Conservation (phyloP, 1,284 basidiomycete genomes). For the Ganoderma meredithae region DNA sequence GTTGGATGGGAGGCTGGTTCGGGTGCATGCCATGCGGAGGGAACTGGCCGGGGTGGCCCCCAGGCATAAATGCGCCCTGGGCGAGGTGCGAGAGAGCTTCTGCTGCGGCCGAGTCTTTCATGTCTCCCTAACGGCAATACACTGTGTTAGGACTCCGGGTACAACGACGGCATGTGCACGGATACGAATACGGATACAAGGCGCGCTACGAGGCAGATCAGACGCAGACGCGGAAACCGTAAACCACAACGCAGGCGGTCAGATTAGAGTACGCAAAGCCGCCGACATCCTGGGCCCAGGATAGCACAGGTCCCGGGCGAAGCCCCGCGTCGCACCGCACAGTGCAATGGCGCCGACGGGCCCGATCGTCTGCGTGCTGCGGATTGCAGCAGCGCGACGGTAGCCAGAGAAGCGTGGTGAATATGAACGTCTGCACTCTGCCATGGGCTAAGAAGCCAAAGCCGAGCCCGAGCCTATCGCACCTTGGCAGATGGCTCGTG, state of each 20-base stretch:
- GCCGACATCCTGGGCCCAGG: constrained; percentile 23
- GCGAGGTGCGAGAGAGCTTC: constrained; percentile 67
- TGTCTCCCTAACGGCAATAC: constrained; percentile 46
- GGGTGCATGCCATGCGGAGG: constrained; percentile 26
- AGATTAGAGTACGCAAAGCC: constrained; percentile 9
- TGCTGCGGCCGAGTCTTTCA: constrained; percentile 68
- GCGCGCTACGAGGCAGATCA: constrained; percentile 2
- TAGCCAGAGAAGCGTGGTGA: constrained; percentile 5
- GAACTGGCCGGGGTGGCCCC: constrained; percentile 32
- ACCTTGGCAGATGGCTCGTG: neutral
- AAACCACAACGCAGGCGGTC: constrained; percentile 13
- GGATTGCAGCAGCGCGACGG: neutral
- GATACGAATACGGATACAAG: constrained; percentile 22
- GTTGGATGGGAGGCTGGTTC: constrained; percentile 31
- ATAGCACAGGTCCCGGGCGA: constrained; percentile 20
- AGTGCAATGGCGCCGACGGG: constrained; percentile 12
- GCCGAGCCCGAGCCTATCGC: constrained; percentile 12
- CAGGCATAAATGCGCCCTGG: constrained; percentile 47
- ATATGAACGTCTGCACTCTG: neutral
- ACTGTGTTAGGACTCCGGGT: constrained; percentile 33
- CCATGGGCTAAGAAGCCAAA: constrained; percentile 5
- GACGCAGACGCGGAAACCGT: constrained; percentile 5
- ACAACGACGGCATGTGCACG: constrained; percentile 24
- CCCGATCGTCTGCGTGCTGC: constrained; percentile 11
- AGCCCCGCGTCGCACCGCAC: constrained; percentile 14